phyloP scores from a whole-genome alignment of 805 yeast species.

The Candida mattraensis region DNA sequence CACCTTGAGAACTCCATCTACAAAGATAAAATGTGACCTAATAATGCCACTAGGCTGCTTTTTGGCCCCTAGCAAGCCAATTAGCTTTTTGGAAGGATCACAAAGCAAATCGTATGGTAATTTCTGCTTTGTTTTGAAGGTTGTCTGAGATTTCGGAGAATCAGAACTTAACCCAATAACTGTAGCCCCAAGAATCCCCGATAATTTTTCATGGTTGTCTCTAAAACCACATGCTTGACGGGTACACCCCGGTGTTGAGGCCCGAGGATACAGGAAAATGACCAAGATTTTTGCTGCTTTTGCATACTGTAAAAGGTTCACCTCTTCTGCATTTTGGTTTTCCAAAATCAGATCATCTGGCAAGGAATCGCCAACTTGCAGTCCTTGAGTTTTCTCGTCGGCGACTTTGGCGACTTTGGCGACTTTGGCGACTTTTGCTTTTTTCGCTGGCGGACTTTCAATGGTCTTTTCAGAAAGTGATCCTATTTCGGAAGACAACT shows the following conservation, averaged over 20 bases:
- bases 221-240: slow-evolving; percentile 91
- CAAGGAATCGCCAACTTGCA: slow-evolving; percentile 20
- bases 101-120: slow-evolving; percentile 73
- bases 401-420: slow-evolving; percentile 1
- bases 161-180: slow-evolving; percentile 87
- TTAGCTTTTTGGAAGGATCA: slow-evolving; percentile 70
- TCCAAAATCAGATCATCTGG: slow-evolving; percentile 48
- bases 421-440: background rate
- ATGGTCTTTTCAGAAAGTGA: background rate
- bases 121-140: slow-evolving; percentile 68
- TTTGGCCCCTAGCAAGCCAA: slow-evolving; percentile 78
- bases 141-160: slow-evolving; percentile 72
- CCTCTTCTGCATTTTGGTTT: slow-evolving; percentile 53
- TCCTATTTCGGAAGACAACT: slow-evolving; percentile 1
- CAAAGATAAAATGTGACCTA: slow-evolving; percentile 91
- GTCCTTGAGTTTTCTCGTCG: slow-evolving; percentile 1
- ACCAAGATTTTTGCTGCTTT: slow-evolving; percentile 43
- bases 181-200: slow-evolving; percentile 44
- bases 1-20: slow-evolving; percentile 65
- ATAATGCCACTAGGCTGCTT: slow-evolving; percentile 72
- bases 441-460: no score
- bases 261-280: slow-evolving; percentile 82
- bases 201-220: slow-evolving; percentile 54
- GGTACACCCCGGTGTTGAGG: slow-evolving; percentile 96
- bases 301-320: slow-evolving; percentile 29